Evolutionary conservation across 2,329 filamentous ascomycete species (phyloP).

Genomic region (Didymella lethalis): DNA sequence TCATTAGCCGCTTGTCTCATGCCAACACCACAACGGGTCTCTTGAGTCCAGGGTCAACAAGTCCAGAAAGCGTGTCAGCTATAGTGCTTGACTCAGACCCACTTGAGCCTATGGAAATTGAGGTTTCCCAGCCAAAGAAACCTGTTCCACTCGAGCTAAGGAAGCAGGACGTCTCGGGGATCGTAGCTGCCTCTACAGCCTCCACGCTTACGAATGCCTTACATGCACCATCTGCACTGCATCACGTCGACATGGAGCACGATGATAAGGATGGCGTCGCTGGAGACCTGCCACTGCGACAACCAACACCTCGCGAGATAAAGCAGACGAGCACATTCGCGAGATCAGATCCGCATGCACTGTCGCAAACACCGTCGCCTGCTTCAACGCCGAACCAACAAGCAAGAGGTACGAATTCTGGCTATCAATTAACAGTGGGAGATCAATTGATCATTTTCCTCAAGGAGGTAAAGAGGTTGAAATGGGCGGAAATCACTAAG

Average conservation of each 20-base stretch:
- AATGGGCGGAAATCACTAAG: slow-evolving; percentile 49
- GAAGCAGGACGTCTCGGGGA: background rate
- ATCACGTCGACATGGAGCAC: background rate
- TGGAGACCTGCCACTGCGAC: background rate
- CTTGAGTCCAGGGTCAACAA: slow-evolving; percentile 6
- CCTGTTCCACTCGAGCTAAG: background rate
- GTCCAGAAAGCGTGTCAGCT: slow-evolving; percentile 4
- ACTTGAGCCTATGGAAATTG: background rate
- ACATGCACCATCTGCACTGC: background rate
- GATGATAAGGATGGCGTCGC: background rate
- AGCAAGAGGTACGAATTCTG: background rate
- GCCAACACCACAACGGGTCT: background rate
- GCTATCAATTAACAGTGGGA: slow-evolving; percentile 24
- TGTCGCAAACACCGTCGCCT: background rate
- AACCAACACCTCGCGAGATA: background rate
- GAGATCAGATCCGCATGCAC: background rate
- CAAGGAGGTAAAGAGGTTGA: slow-evolving; percentile 50
- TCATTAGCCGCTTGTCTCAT: slow-evolving; percentile 20
- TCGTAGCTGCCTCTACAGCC: background rate
- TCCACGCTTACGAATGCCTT: background rate
- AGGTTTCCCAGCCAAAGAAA: background rate
- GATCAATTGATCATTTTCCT: slow-evolving; percentile 51
- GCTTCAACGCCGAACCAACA: background rate
- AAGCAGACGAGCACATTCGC: background rate
- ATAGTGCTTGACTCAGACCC: background rate